These are phyloP conservation scores for Populus ilicifolia DNA, from an alignment of 345 rosid genomes.

Conservation along the genomic window DNA sequence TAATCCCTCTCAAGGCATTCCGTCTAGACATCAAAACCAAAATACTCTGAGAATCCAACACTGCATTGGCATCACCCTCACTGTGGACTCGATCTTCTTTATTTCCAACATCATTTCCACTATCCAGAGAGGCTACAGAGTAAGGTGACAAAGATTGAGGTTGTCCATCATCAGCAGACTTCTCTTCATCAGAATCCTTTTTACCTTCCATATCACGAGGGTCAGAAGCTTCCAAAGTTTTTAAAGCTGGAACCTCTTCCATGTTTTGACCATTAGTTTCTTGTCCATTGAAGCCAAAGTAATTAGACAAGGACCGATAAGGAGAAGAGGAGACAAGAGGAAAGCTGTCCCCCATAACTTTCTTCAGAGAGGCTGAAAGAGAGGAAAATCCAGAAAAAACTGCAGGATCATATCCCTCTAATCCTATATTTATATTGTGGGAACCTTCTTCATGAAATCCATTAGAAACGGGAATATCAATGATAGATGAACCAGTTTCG, in stretches of 20 bases:
- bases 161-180: conserved; percentile 32
- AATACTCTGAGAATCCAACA: conserved; percentile 62
- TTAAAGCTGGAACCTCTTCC: conserved; percentile 40
- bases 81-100: conserved; percentile 34
- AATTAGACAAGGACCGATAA: conserved; percentile 49
- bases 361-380: conserved; percentile 70
- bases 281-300: conserved; percentile 47
- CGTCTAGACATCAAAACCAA: conserved; percentile 84
- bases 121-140: conserved; percentile 24
- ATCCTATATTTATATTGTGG: conserved; percentile 22
- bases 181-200: conserved; percentile 30
- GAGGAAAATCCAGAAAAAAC: conserved; percentile 72
- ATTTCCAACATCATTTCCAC: conserved; percentile 27
- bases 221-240: conserved; percentile 31
- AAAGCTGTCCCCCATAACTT: conserved; percentile 45
- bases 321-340: conserved; percentile 41
- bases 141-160: conserved; percentile 30
- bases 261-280: conserved; percentile 24
- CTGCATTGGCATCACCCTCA: conserved; percentile 40
- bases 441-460: conserved; percentile 35
- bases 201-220: conserved; percentile 33
- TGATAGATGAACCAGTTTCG: conserved; percentile 22
- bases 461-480: conserved; percentile 45
- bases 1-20: conserved; percentile 58
- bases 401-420: conserved; percentile 59